Conservation (phyloP, 2,329 filamentous ascomycete genomes). For the Albifimbria verrucaria region DNA sequence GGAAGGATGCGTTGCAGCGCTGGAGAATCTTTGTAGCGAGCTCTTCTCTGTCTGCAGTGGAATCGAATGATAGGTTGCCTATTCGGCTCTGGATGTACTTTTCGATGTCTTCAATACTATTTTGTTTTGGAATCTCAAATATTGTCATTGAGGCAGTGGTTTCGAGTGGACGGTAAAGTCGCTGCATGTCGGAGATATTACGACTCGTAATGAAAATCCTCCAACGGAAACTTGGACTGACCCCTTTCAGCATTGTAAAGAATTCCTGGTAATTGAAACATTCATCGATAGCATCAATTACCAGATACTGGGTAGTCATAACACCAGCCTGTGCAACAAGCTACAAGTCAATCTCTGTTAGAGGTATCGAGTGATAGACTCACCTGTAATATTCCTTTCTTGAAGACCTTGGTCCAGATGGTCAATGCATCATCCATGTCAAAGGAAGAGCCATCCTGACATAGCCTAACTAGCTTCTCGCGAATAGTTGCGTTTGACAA, state of each 20-base stretch:
- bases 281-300: conserved; percentile 33
- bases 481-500: conserved; percentile 15
- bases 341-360: background rate
- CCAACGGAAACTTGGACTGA: conserved; percentile 14
- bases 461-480: conserved; percentile 15
- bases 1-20: conserved; percentile 26
- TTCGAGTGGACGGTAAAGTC: conserved; percentile 9
- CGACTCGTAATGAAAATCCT: conserved; percentile 26
- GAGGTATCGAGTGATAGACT: background rate
- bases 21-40: conserved; percentile 17
- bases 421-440: conserved; percentile 20
- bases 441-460: conserved; percentile 15
- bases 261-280: conserved; percentile 19
- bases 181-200: conserved; percentile 16
- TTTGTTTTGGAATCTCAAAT: conserved; percentile 6
- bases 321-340: background rate
- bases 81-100: conserved; percentile 18
- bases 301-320: conserved; percentile 22
- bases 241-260: conserved; percentile 19
- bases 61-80: conserved; percentile 12
- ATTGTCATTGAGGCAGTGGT: background rate
- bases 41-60: conserved; percentile 3
- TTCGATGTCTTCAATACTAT: conserved; percentile 21
- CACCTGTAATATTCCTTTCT: conserved; percentile 24
- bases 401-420: conserved; percentile 31